A percentile compares a stretch with the other conserved stretches of the same genome.
These are phyloP conservation scores for Ogataea parapolymorpha DNA, from an alignment of 805 yeast genomes.

Conservation along the genomic window DNA sequence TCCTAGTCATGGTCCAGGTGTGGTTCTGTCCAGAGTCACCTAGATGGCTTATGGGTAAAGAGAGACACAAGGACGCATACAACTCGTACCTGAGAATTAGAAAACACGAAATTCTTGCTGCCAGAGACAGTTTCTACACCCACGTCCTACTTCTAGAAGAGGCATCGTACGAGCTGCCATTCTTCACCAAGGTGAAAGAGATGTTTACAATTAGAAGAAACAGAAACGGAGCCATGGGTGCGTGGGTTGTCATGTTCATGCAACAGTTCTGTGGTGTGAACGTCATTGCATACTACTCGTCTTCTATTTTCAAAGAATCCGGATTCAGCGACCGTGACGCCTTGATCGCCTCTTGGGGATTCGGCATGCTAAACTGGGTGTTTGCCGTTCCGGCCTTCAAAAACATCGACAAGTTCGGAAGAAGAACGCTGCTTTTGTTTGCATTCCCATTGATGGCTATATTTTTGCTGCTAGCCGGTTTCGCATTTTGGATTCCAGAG, in stretches of 20 bases:
- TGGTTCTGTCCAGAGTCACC: slow-evolving; percentile 75
- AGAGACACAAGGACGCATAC: slow-evolving; percentile 56
- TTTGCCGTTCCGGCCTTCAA: slow-evolving; percentile 82
- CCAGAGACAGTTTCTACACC: slow-evolving; percentile 69
- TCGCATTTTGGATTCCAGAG: slow-evolving; percentile 67
- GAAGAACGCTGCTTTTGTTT: slow-evolving; percentile 55
- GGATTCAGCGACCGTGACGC: slow-evolving; percentile 62
- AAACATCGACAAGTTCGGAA: slow-evolving; percentile 75
- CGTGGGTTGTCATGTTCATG: slow-evolving; percentile 83
- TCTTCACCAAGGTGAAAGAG: slow-evolving; percentile 46
- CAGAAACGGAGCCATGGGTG: slow-evolving; percentile 76
- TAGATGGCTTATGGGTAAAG: slow-evolving; percentile 74
- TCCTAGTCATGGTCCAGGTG: slow-evolving; percentile 55
- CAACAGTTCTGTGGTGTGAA: slow-evolving; percentile 91
- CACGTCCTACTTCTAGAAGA: slow-evolving; percentile 64
- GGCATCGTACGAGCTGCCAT: slow-evolving; percentile 46
- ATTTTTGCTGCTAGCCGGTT: slow-evolving; percentile 59
- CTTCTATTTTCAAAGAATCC: slow-evolving; percentile 67
- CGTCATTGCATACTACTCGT: slow-evolving; percentile 82
- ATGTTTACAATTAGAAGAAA: slow-evolving; percentile 73
- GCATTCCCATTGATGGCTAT: slow-evolving; percentile 63
- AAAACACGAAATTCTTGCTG: slow-evolving; percentile 53
- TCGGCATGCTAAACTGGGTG: slow-evolving; percentile 74
- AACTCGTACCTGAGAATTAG: slow-evolving; percentile 49
- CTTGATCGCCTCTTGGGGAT: slow-evolving; percentile 80